Percentiles rank a stretch among this genome's conserved stretches.
Conservation (phyloP, 352 stramenopile species). For the Achlya hypogyna region DNA sequence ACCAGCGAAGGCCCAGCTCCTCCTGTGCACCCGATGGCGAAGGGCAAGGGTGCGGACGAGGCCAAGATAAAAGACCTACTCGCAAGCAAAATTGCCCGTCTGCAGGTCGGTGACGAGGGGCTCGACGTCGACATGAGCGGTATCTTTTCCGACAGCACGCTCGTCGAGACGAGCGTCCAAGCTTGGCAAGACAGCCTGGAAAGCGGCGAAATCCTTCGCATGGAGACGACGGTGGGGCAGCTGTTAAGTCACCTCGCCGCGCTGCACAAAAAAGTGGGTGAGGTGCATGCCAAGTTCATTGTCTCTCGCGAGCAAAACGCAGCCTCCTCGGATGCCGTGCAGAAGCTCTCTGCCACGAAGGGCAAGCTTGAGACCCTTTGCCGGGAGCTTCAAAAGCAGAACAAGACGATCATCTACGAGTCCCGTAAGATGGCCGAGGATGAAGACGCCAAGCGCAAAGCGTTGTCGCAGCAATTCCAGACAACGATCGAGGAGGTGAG, state of each 20-base stretch:
- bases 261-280: constrained; percentile 73
- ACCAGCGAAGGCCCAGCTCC: constrained; percentile 19
- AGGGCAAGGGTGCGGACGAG: constrained; percentile 33
- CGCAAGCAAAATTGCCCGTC: constrained; percentile 74
- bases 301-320: constrained; percentile 58
- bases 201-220: constrained; percentile 2
- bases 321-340: constrained; percentile 18
- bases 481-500: constrained; percentile 84
- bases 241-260: constrained; percentile 25
- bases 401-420: constrained; percentile 77
- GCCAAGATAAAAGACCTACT: constrained; percentile 68
- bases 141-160: constrained; percentile 1
- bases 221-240: neutral
- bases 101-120: constrained; percentile 76
- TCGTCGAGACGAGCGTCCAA: neutral
- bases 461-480: constrained; percentile 71
- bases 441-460: constrained; percentile 67
- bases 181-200: constrained; percentile 13
- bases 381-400: constrained; percentile 80
- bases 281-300: constrained; percentile 73
- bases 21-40: constrained; percentile 14
- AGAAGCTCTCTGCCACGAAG: constrained; percentile 55
- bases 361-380: constrained; percentile 75
- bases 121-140: constrained; percentile 48
- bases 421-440: constrained; percentile 76